Conservation (phyloP, 2,329 filamentous ascomycete genomes). For the Alternaria sp. region DNA sequence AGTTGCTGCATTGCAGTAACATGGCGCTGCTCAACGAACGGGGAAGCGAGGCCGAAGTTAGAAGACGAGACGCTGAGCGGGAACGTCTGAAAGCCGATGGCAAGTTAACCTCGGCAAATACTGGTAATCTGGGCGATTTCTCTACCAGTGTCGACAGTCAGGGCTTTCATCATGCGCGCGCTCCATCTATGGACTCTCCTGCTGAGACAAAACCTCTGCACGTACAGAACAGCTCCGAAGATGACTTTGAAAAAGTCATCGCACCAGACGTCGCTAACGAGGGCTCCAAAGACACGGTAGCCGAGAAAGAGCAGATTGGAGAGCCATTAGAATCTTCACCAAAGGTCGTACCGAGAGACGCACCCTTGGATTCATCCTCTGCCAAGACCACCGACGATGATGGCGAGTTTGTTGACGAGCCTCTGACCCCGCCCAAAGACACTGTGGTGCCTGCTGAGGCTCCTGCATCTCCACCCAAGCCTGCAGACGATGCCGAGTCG, state of each 20-base stretch:
- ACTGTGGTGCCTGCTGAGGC: slow-evolving; percentile 30
- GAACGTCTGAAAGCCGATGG: slow-evolving; percentile 81
- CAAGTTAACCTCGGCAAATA: slow-evolving; percentile 67
- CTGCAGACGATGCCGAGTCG: slow-evolving; percentile 50
- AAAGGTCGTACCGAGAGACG: slow-evolving; percentile 55
- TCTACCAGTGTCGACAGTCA: slow-evolving; percentile 62
- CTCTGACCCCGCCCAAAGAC: slow-evolving; percentile 66
- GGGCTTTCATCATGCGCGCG: slow-evolving; percentile 60
- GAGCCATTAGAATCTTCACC: slow-evolving; percentile 50
- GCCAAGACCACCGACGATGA: slow-evolving; percentile 54
- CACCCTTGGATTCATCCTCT: slow-evolving; percentile 33
- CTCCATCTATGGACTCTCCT: slow-evolving; percentile 60
- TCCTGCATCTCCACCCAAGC: slow-evolving; percentile 32
- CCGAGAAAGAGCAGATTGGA: slow-evolving; percentile 59
- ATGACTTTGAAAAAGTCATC: slow-evolving; percentile 92
- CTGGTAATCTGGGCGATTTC: slow-evolving; percentile 65
- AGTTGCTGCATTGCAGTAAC: slow-evolving; percentile 96
- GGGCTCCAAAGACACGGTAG: slow-evolving; percentile 60
- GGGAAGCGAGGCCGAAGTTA: slow-evolving; percentile 87
- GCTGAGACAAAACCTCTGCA: slow-evolving; percentile 76
- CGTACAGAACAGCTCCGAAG: slow-evolving; percentile 81
- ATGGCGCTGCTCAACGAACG: slow-evolving; percentile 95
- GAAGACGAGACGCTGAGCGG: slow-evolving; percentile 79
- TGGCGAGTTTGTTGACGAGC: slow-evolving; percentile 80
- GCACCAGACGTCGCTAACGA: slow-evolving; percentile 75